Base-by-base conservation (phyloP, 2,329 filamentous ascomycete species). In the Dryadomyces sulphureus region DNA sequence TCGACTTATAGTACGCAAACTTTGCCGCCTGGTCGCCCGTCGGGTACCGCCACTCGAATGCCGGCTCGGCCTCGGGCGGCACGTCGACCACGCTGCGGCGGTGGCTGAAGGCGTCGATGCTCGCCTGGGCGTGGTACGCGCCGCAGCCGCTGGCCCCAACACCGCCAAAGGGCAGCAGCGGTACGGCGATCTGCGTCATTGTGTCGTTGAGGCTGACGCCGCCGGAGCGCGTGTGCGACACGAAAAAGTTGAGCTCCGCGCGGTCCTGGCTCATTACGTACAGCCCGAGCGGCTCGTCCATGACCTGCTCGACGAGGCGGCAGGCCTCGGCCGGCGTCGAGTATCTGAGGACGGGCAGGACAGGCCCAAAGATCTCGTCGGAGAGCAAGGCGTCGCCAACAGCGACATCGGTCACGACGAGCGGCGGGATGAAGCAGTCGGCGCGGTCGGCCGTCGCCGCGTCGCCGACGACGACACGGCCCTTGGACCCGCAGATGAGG, bases 151-250 rank as follows among this genome's bases (percentile, higher is more conserved):
- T 38, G 17, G 62, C 59, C 24, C 71, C 71, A 19, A 72, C 62
- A 30, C 72, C 70, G 39, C 72, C 70, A 39, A 75, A 63, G 7
- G 70, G 69, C 2, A 64, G 61, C 22, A 59, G 59, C 3, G 62
- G 61, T 38, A 66, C 59, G 32, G 57, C 59, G 41, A 59, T 59
- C 49, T 73, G 70, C 38, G 69, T 57, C 50, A 65, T 61, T 35
- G 62, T 59, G 52, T 72, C 69, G 54, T 74, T 73, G 55, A 72
- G 58, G 12, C 67, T 70, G 45, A 72, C 69, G 17, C 69, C 69
- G 7, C 70, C 70, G 5, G 69, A 72, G 16, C 61, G 65, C 41
- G 65, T 63, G 48, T 57, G 57, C 35, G 55, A 50, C 30, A 65
- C 49, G 24, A 66, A 57, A 40, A 57, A 55, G 16, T 59, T 52